A percentile compares a stretch with the other conserved stretches of the same genome.
These are phyloP conservation scores for Emericellopsis cladophorae DNA, from an alignment of 2,329 filamentous ascomycete species.

Conservation along the genomic window DNA sequence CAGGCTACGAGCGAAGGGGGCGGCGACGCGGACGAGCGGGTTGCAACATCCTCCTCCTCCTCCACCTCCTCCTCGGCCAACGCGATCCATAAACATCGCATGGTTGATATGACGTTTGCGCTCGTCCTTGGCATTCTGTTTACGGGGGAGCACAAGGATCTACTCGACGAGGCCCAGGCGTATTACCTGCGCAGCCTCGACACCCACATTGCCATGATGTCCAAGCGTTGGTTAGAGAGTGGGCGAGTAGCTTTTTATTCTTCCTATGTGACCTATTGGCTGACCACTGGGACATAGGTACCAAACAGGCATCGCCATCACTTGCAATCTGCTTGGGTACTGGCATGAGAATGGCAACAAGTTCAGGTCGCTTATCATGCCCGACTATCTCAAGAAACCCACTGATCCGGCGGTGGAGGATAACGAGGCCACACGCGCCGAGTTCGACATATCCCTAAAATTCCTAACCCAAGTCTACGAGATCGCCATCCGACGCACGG, in stretches of 20 bases:
- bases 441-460: constrained; percentile 16
- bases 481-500: constrained; percentile 35
- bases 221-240: constrained; percentile 37
- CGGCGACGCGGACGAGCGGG: too few species aligned
- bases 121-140: constrained; percentile 54
- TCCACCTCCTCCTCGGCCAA: too few species aligned
- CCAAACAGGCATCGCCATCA: constrained; percentile 16
- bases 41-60: too few species aligned
- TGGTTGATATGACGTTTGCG: constrained; percentile 47
- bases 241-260: constrained; percentile 17
- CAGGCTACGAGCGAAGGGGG: too few species aligned
- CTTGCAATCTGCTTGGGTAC: constrained; percentile 19
- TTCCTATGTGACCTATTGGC: too few species aligned
- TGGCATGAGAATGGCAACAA: constrained; percentile 14
- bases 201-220: constrained; percentile 37
- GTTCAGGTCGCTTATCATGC: constrained; percentile 27
- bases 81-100: constrained; percentile 8
- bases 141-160: constrained; percentile 30
- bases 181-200: constrained; percentile 44
- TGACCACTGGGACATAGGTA: constrained; percentile 11
- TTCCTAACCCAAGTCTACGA: constrained; percentile 31
- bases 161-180: constrained; percentile 27
- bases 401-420: constrained; percentile 11
- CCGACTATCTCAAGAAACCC: constrained; percentile 9
- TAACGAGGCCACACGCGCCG: constrained; percentile 9